A percentile compares a stretch with the other conserved stretches of the same genome.
Conservation (phyloP, 1,139 yeast species). For the Debaryomyces robertsiae region DNA sequence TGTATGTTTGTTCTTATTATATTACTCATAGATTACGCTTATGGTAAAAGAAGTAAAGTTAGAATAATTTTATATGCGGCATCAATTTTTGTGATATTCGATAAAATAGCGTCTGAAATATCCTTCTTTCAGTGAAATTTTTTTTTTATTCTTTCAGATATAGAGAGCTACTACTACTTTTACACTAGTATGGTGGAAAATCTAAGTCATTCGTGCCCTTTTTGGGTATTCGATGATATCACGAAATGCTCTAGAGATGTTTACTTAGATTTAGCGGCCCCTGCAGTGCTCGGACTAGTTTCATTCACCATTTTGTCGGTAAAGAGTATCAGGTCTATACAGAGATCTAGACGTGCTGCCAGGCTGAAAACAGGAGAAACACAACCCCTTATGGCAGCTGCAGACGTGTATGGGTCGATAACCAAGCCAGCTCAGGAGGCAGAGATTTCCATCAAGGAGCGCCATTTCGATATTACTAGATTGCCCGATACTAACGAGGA, state of each 20-base stretch:
- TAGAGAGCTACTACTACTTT: background rate
- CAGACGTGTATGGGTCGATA: constrained; percentile 36
- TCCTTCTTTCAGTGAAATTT: background rate
- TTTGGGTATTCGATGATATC: constrained; percentile 51
- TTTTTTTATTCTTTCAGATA: constrained; percentile 1
- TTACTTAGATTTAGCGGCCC: constrained; percentile 17
- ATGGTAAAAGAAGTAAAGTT: background rate
- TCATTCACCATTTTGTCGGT: constrained; percentile 32
- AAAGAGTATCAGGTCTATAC: constrained; percentile 24
- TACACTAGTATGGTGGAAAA: constrained; percentile 2
- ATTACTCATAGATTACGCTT: background rate
- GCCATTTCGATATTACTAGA: constrained; percentile 53
- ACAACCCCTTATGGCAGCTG: constrained; percentile 34
- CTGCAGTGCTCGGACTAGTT: constrained; percentile 32
- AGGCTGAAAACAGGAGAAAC: constrained; percentile 24
- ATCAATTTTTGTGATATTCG: constrained; percentile 3
- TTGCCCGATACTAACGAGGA: constrained; percentile 48
- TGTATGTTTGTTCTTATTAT: background rate
- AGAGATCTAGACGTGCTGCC: constrained; percentile 11
- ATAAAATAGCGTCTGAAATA: constrained; percentile 6
- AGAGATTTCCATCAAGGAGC: constrained; percentile 36
- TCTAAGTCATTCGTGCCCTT: constrained; percentile 20
- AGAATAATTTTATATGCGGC: constrained; percentile 5
- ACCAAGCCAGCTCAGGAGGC: constrained; percentile 10
- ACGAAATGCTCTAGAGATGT: constrained; percentile 46